phyloP scores from a whole-genome alignment of 176 grass and related monocot genomes.

The Saccharum officinarum region DNA sequence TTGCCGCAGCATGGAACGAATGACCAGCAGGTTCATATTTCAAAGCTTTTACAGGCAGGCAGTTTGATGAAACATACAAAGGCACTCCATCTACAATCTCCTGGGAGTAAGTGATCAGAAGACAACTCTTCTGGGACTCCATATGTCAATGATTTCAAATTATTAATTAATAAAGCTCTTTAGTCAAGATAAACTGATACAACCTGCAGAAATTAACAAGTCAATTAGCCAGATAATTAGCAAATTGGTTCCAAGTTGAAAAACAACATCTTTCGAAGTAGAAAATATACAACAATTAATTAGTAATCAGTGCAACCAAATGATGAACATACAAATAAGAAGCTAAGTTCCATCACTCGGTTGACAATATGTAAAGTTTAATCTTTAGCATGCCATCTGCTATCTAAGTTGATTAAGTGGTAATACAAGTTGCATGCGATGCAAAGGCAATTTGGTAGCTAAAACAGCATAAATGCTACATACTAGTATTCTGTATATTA shows the following conservation, averaged over 20 bases:
- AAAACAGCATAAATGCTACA: not conserved
- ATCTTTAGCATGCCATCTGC: not conserved
- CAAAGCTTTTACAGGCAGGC: slow-evolving; percentile 67
- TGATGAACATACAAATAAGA: no score
- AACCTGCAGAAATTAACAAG: slow-evolving; percentile 22
- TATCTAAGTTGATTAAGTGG: not conserved
- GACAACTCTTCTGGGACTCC: slow-evolving; percentile 36
- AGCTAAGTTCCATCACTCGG: no score
- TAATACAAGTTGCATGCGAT: no score
- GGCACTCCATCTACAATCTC: slow-evolving; percentile 75
- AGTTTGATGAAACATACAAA: slow-evolving; percentile 79
- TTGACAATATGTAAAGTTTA: no score
- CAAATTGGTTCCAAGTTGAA: not conserved
- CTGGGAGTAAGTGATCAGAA: slow-evolving; percentile 72
- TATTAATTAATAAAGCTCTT: not conserved
- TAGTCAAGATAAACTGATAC: slow-evolving; percentile 11
- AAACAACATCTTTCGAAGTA: not conserved
- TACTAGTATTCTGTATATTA: not conserved
- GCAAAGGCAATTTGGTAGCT: not conserved
- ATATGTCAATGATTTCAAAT: slow-evolving; percentile 34
- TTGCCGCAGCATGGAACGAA: slow-evolving; percentile 74
- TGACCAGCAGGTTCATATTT: slow-evolving; percentile 94
- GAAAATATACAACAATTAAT: not conserved
- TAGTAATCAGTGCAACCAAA: not conserved
- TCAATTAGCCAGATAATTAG: not conserved